Conservation (phyloP, 2,329 filamentous ascomycete genomes). For the Ophiosphaerella herpotricha region DNA sequence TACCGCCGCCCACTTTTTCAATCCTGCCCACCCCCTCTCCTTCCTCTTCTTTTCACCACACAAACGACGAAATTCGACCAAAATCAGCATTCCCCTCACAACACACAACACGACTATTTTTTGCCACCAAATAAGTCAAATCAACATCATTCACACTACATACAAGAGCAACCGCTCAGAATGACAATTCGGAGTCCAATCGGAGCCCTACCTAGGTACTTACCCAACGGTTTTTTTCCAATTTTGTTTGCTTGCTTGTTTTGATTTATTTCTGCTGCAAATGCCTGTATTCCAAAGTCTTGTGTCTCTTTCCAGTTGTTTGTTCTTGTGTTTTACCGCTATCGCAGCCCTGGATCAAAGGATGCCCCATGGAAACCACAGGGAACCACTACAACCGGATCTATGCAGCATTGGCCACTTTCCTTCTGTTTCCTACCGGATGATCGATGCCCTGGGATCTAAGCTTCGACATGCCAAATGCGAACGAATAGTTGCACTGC, state of each 20-base stretch:
- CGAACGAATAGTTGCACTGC: constrained; percentile 14
- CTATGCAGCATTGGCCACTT: constrained; percentile 21
- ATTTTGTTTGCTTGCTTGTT: constrained; percentile 28
- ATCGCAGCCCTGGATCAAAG: constrained; percentile 34
- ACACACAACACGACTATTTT: constrained; percentile 11
- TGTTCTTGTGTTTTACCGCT: constrained; percentile 32
- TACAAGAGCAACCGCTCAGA: constrained; percentile 48
- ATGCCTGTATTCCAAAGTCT: constrained; percentile 30
- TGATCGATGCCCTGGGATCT: constrained; percentile 3
- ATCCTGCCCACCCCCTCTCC: constrained; percentile 27
- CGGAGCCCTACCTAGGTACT: constrained; percentile 49
- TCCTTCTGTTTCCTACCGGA: constrained; percentile 20
- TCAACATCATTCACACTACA: constrained; percentile 10
- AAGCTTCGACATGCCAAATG: not conserved
- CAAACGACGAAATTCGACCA: constrained; percentile 18
- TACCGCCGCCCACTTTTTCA: constrained; percentile 30
- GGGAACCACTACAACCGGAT: constrained; percentile 18
- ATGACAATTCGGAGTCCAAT: constrained; percentile 51
- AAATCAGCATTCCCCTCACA: constrained; percentile 9
- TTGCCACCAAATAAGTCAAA: constrained; percentile 1
- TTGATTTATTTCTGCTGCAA: constrained; percentile 16
- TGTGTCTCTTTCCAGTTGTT: constrained; percentile 32
- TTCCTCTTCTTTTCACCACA: constrained; percentile 31
- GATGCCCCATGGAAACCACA: constrained; percentile 25
- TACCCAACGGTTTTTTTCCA: constrained; percentile 46